phyloP scores from a whole-genome alignment of 2,329 filamentous ascomycete genomes.

The Thielaviopsis punctulata region DNA sequence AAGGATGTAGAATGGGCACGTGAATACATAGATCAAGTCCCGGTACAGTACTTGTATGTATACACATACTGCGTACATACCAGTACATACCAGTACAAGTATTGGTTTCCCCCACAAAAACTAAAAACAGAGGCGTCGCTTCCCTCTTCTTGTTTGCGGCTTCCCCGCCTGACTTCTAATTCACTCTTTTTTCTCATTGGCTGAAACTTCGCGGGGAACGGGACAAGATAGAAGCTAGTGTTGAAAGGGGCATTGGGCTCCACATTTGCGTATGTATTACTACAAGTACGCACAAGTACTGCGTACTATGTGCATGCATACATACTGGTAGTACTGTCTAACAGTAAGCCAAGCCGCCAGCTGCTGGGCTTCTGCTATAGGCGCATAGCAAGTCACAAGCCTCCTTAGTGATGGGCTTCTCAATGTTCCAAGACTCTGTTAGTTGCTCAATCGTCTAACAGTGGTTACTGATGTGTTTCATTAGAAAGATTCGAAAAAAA shows the following conservation, averaged over 20 bases:
- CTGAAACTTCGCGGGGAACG: neutral
- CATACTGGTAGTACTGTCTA: no score
- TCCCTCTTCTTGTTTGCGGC: neutral
- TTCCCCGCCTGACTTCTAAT: neutral
- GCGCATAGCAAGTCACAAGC: no score
- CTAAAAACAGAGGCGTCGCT: neutral
- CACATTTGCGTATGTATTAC: neutral
- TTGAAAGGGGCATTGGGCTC: neutral
- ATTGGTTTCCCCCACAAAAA: neutral
- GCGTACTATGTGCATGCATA: neutral
- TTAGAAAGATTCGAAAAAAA: no score
- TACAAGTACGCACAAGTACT: no score
- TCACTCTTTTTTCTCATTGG: neutral
- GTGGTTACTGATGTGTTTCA: no score
- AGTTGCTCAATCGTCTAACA: no score
- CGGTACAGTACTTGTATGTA: no score
- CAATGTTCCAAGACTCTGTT: no score
- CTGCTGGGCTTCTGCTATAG: no score
- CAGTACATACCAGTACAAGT: neutral
- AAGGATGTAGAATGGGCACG: neutral
- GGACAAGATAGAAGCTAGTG: neutral
- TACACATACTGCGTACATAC: neutral
- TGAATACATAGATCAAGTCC: no score
- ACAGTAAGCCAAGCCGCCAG: no score
- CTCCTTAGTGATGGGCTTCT: no score